These are phyloP conservation scores for Mycena indigotica DNA, from an alignment of 768 basidiomycete genomes.

Conservation along the genomic window DNA sequence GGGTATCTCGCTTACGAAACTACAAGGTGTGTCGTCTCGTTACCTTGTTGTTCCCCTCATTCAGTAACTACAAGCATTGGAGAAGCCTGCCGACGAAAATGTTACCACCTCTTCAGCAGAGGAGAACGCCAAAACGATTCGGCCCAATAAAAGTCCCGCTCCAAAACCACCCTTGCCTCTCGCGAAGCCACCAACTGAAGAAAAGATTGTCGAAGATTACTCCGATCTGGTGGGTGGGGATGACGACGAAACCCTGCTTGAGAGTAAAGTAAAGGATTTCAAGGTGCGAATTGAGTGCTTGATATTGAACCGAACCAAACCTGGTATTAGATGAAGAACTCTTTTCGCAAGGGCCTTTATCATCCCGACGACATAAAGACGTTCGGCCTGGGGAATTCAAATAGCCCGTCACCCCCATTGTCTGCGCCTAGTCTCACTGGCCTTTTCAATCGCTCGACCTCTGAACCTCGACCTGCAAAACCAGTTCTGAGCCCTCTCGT, in stretches of 20 bases:
- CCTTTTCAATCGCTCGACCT: conserved; percentile 39
- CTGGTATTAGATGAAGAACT: conserved; percentile 72
- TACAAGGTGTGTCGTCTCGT: conserved; percentile 53
- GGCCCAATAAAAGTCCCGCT: conserved; percentile 72
- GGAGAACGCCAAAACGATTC: conserved; percentile 80
- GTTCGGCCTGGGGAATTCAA: conserved; percentile 52
- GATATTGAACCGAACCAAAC: too few species aligned
- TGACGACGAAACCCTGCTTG: conserved; percentile 67
- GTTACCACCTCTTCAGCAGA: conserved; percentile 54
- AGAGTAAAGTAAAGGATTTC: conserved; percentile 82
- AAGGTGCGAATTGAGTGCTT: conserved; percentile 64
- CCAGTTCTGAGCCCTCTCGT: conserved; percentile 53
- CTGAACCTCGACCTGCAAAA: conserved; percentile 47
- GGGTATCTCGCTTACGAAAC: conserved; percentile 83
- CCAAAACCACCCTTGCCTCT: conserved; percentile 51
- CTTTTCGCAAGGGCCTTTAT: conserved; percentile 72
- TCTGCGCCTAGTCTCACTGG: conserved; percentile 65
- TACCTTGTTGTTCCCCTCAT: conserved; percentile 5
- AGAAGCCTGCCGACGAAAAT: conserved; percentile 59
- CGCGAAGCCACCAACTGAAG: conserved; percentile 61
- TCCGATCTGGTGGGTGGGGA: conserved; percentile 85
- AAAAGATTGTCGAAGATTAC: conserved; percentile 86
- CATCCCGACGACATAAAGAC: conserved; percentile 90
- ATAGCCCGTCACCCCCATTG: conserved; percentile 54
- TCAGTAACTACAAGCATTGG: conserved; percentile 49